Evolutionary conservation across 2,329 filamentous ascomycete genomes (phyloP).

Genomic region (Nothophoma quercina): DNA sequence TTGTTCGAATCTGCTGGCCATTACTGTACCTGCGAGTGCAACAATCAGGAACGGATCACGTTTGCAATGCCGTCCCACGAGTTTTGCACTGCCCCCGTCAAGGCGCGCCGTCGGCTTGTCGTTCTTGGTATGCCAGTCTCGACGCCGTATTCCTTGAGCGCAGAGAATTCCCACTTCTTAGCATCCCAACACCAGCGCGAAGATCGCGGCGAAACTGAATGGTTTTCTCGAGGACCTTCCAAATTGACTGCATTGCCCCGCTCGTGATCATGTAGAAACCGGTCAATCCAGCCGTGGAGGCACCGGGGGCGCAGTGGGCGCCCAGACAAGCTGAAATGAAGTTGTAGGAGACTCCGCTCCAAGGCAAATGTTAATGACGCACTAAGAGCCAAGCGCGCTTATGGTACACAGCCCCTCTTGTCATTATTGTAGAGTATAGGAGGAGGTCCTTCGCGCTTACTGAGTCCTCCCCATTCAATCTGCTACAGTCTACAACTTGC

Average conservation of each 20-base stretch:
- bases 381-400: constrained; percentile 19
- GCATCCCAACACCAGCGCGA: neutral
- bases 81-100: constrained; percentile 18
- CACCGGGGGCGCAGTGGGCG: constrained; percentile 5
- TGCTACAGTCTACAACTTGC: neutral
- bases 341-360: neutral
- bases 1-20: no score
- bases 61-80: constrained; percentile 7
- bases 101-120: constrained; percentile 14
- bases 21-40: neutral
- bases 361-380: constrained; percentile 8
- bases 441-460: neutral
- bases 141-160: neutral
- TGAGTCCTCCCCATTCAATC: neutral
- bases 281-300: neutral
- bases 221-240: neutral
- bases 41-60: neutral
- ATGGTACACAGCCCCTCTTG: constrained; percentile 13
- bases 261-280: neutral
- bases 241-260: neutral
- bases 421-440: neutral
- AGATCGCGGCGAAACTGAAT: neutral
- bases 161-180: neutral
- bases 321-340: constrained; percentile 10
- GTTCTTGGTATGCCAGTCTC: constrained; percentile 2